phyloP scores from a whole-genome alignment of 2,329 filamentous ascomycete species.

The Drechslerella coelobrocha region DNA sequence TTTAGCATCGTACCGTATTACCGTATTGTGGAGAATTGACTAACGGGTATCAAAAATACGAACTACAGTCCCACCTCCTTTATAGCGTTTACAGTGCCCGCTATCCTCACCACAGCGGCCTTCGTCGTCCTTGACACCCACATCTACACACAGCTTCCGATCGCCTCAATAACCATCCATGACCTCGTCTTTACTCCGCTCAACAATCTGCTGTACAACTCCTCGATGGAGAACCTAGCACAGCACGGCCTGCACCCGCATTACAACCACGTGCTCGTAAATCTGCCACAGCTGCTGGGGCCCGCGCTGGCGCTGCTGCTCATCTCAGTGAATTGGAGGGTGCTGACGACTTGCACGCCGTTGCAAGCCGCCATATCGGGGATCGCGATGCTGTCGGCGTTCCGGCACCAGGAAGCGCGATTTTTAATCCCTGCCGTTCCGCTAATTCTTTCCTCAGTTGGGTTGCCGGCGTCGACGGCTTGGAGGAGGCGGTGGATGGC shows the following conservation, averaged over 20 bases:
- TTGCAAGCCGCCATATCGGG: conserved; percentile 54
- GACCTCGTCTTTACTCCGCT: conserved; percentile 62
- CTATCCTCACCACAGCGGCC: conserved; percentile 70
- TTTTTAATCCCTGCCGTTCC: conserved; percentile 64
- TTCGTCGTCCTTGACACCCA: conserved; percentile 58
- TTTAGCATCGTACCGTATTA: conserved; percentile 15
- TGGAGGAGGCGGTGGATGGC: conserved; percentile 58
- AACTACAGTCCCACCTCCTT: conserved; percentile 60
- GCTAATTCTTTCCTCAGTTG: conserved; percentile 62
- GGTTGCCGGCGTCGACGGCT: conserved; percentile 57
- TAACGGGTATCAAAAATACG: conserved; percentile 54
- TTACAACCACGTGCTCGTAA: conserved; percentile 63
- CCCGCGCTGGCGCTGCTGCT: conserved; percentile 62
- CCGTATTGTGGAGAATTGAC: too few species aligned
- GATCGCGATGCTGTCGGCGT: conserved; percentile 51
- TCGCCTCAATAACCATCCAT: conserved; percentile 4
- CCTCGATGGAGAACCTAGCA: conserved; percentile 62
- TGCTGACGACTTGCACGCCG: conserved; percentile 23
- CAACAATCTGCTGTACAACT: conserved; percentile 65
- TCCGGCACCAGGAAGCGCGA: conserved; percentile 63
- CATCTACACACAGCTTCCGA: conserved; percentile 38
- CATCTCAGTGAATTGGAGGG: conserved; percentile 53
- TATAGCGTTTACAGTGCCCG: conserved; percentile 56
- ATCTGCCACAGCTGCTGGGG: conserved; percentile 64
- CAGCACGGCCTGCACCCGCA: conserved; percentile 64